Conservation (phyloP, 305 asterid genomes). For the Solanum hybrid region DNA sequence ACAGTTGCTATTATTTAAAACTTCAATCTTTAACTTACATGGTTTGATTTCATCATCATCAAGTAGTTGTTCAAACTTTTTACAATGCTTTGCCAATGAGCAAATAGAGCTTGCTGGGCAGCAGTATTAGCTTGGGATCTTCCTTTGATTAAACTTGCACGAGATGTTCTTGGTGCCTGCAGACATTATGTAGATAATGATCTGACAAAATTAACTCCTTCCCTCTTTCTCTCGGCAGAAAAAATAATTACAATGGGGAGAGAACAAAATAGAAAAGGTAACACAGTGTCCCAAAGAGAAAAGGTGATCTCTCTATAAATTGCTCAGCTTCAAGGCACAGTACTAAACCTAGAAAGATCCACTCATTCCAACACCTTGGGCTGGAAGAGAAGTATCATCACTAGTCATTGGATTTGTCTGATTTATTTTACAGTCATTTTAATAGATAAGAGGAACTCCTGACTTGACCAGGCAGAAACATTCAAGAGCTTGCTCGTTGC, state of each 20-base stretch:
- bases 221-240: neutral
- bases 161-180: constrained; percentile 97
- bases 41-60: constrained; percentile 88
- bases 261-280: neutral
- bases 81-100: constrained; percentile 98
- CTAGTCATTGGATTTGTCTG: neutral
- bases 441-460: neutral
- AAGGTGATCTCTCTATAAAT: neutral
- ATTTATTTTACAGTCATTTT: neutral
- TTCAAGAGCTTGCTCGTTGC: neutral
- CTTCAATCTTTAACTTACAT: constrained; percentile 36
- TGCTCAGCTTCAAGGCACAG: neutral
- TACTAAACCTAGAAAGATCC: neutral
- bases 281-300: neutral
- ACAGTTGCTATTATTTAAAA: neutral
- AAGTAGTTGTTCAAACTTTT: constrained; percentile 74
- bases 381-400: neutral
- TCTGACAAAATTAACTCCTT: neutral
- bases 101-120: constrained; percentile 95
- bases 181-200: constrained; percentile 1
- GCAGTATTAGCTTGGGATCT: constrained; percentile 92
- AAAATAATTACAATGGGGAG: neutral
- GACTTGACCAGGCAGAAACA: neutral
- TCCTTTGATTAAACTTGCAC: constrained; percentile 83
- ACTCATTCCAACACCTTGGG: neutral